These are phyloP conservation scores for Ogataea sp. DNA, from an alignment of 805 yeast genomes.

Conservation along the genomic window DNA sequence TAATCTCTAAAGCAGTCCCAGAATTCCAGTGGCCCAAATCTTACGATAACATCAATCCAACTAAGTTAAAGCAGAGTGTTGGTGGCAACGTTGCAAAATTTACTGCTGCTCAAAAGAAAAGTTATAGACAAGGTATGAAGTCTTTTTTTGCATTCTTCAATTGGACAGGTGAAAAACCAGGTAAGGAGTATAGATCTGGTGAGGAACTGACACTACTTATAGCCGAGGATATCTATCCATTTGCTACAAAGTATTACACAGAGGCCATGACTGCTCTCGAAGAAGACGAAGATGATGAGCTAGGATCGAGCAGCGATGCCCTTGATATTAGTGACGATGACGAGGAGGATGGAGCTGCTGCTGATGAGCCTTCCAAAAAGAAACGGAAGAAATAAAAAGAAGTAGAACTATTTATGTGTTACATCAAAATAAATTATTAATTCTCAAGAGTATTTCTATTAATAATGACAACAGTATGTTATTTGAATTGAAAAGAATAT, in stretches of 20 bases:
- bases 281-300: slow-evolving; percentile 42
- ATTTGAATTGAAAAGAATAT: too few relatives aligned
- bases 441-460: too few relatives aligned
- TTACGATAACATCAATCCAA: slow-evolving; percentile 49
- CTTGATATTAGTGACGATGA: slow-evolving; percentile 50
- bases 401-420: too few relatives aligned
- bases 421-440: too few relatives aligned
- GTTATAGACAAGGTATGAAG: slow-evolving; percentile 65
- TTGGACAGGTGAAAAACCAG: slow-evolving; percentile 76
- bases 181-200: slow-evolving; percentile 72
- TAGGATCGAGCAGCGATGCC: slow-evolving; percentile 33
- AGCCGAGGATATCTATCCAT: slow-evolving; percentile 75
- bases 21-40: slow-evolving; percentile 64
- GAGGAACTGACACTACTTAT: slow-evolving; percentile 68
- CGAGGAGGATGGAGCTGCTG: slow-evolving; percentile 24
- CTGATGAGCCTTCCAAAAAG: slow-evolving; percentile 8
- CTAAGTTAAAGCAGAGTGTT: slow-evolving; percentile 31
- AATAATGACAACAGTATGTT: too few relatives aligned
- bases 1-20: slow-evolving; percentile 43
- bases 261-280: slow-evolving; percentile 64
- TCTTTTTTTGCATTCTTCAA: slow-evolving; percentile 82
- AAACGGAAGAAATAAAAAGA: neutral
- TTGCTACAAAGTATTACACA: slow-evolving; percentile 75
- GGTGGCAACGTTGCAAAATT: slow-evolving; percentile 23
- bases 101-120: slow-evolving; percentile 45